Conservation (phyloP, 2,329 filamentous ascomycete species). For the Alternaria novae-zelandiae region DNA sequence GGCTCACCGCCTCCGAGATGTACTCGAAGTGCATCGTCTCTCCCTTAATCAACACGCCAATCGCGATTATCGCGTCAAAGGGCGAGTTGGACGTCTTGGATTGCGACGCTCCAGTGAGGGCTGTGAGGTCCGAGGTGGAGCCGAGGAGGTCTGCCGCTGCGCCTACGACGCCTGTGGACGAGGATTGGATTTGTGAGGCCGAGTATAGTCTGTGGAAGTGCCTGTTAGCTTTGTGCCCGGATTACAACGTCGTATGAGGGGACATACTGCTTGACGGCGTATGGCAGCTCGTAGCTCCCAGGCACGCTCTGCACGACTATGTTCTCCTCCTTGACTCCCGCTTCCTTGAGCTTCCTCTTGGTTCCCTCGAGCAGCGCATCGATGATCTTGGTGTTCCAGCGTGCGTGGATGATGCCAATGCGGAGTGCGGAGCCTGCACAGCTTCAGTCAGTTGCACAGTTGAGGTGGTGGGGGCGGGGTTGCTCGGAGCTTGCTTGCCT, state of each 20-base stretch:
- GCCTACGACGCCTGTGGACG: constrained; percentile 61
- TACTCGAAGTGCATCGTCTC: constrained; percentile 99
- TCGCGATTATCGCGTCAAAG: constrained; percentile 93
- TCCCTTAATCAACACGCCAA: constrained; percentile 97
- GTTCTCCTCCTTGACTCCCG: constrained; percentile 85
- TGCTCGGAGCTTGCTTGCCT: constrained; percentile 10
- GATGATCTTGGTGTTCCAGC: constrained; percentile 93
- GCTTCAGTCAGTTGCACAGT: constrained; percentile 8
- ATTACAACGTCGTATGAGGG: constrained; percentile 8
- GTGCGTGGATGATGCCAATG: constrained; percentile 92
- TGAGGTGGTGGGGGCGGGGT: constrained; percentile 4
- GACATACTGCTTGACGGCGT: constrained; percentile 82
- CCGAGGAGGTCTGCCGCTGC: constrained; percentile 79
- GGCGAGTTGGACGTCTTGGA: constrained; percentile 52
- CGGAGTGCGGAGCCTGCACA: constrained; percentile 68
- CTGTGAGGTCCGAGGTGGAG: constrained; percentile 66
- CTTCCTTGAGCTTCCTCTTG: constrained; percentile 75
- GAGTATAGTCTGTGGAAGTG: constrained; percentile 70
- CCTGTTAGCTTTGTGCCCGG: background rate
- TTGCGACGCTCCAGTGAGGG: constrained; percentile 30
- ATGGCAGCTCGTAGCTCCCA: constrained; percentile 92
- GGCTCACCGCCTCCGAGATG: constrained; percentile 88
- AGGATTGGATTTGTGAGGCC: constrained; percentile 81
- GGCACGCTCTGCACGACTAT: constrained; percentile 90
- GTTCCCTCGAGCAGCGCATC: constrained; percentile 81